Conservation (phyloP, 1,139 yeast species). For the Arxiozyma bovina region DNA sequence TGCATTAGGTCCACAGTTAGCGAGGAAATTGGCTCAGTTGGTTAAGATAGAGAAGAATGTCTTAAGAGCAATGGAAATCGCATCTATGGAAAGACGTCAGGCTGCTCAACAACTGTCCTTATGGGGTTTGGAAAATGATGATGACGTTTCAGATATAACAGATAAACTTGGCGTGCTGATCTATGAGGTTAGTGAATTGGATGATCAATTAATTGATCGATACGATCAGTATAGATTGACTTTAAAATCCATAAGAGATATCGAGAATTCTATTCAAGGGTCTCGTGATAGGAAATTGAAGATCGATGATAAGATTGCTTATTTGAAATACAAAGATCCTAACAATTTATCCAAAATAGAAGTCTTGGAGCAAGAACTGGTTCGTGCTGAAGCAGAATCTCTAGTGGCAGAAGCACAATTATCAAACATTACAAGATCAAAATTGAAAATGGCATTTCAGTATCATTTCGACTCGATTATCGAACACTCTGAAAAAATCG, state of each 20-base stretch:
- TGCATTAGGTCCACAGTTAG: conserved; percentile 86
- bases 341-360: conserved; percentile 85
- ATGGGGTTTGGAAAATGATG: conserved; percentile 98
- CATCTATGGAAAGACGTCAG: conserved; percentile 90
- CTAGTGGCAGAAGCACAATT: conserved; percentile 98
- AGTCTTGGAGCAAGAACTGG: conserved; percentile 94
- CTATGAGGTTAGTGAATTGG: conserved; percentile 94
- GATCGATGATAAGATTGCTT: conserved; percentile 95
- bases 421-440: conserved; percentile 95
- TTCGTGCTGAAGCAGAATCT: conserved; percentile 98
- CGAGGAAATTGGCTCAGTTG: conserved; percentile 80
- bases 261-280: conserved; percentile 96
- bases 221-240: conserved; percentile 97
- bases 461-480: conserved; percentile 95
- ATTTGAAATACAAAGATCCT: conserved; percentile 96
- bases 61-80: conserved; percentile 86
- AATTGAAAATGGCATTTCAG: conserved; percentile 92
- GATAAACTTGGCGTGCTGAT: conserved; percentile 93
- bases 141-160: conserved; percentile 92
- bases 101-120: conserved; percentile 91
- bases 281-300: conserved; percentile 96
- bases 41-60: conserved; percentile 96
- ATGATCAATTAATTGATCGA: conserved; percentile 94
- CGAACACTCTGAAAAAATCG: conserved; percentile 93
- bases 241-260: conserved; percentile 87